A percentile compares a stretch with the other conserved stretches of the same genome.
Evolutionary conservation across 805 yeast species (phyloP).

Genomic region (Lachancea nothofagi): DNA sequence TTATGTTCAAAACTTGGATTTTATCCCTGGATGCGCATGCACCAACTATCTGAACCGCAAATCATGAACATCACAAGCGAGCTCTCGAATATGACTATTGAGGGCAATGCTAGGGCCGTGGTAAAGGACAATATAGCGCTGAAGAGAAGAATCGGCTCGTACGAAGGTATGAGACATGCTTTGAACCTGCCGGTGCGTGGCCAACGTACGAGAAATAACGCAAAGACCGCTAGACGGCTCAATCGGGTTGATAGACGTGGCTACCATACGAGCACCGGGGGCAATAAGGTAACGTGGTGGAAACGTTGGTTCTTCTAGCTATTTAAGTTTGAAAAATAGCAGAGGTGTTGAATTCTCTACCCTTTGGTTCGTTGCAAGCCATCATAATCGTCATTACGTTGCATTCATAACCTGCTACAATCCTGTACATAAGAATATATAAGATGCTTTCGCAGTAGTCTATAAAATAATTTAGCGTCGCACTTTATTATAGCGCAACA

Average conservation of each 20-base stretch:
- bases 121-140: slow-evolving; percentile 71
- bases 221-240: slow-evolving; percentile 80
- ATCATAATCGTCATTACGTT: too few relatives aligned
- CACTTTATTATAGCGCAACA: too few relatives aligned
- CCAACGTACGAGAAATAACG: slow-evolving; percentile 88
- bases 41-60: slow-evolving; percentile 84
- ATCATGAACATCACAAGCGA: slow-evolving; percentile 83
- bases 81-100: slow-evolving; percentile 74
- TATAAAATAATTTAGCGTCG: too few relatives aligned
- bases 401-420: too few relatives aligned
- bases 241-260: slow-evolving; percentile 68
- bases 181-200: slow-evolving; percentile 80
- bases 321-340: too few relatives aligned
- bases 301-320: too few relatives aligned
- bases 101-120: slow-evolving; percentile 69
- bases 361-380: too few relatives aligned
- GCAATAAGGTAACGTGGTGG: too few relatives aligned
- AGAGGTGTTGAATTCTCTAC: too few relatives aligned
- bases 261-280: slow-evolving; percentile 14
- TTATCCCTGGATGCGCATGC: slow-evolving; percentile 92
- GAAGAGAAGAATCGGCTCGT: slow-evolving; percentile 77
- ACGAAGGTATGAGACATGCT: slow-evolving; percentile 85
- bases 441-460: too few relatives aligned
- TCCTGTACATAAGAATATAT: too few relatives aligned
- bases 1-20: slow-evolving; percentile 85